phyloP scores from a whole-genome alignment of 345 rosid genomes.

The Camelina sativa region DNA sequence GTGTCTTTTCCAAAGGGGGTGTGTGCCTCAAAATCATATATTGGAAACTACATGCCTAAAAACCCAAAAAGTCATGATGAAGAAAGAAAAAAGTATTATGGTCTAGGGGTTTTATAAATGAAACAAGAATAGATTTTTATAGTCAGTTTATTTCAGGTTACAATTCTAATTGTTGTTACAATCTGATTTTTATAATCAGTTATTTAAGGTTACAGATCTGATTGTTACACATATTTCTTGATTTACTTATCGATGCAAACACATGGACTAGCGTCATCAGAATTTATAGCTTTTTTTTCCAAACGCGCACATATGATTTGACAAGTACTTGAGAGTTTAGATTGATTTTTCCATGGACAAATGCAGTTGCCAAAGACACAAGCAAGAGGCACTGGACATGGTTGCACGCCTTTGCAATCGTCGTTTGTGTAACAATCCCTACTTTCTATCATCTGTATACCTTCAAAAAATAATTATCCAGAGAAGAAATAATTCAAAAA shows the following conservation, averaged over 20 bases:
- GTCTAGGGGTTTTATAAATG: not conserved
- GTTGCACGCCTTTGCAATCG: slow-evolving; percentile 13
- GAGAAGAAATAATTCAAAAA: not conserved
- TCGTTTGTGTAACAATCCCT: slow-evolving; percentile 2
- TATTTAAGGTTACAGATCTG: too few species aligned
- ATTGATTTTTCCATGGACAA: slow-evolving; percentile 21
- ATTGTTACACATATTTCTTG: not conserved
- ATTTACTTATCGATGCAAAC: slow-evolving; percentile 1
- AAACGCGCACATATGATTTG: slow-evolving; percentile 3
- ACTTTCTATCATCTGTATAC: not conserved
- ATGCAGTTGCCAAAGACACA: slow-evolving; percentile 29
- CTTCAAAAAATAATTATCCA: slow-evolving; percentile 1
- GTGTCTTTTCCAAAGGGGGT: too few species aligned
- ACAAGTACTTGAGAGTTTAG: not conserved
- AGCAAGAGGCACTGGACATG: slow-evolving; percentile 30
- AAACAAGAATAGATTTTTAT: not conserved
- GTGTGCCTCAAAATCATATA: too few species aligned
- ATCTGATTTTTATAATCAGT: too few species aligned
- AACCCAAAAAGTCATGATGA: too few species aligned
- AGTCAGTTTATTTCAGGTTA: too few species aligned
- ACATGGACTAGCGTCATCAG: not conserved
- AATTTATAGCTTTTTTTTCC: not conserved
- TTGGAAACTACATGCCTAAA: too few species aligned
- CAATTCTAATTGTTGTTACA: not conserved
- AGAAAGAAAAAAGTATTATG: too few species aligned